Evolutionary conservation across 495 filamentous ascomycete species (phyloP).

Genomic region (Penicillium lagena): DNA sequence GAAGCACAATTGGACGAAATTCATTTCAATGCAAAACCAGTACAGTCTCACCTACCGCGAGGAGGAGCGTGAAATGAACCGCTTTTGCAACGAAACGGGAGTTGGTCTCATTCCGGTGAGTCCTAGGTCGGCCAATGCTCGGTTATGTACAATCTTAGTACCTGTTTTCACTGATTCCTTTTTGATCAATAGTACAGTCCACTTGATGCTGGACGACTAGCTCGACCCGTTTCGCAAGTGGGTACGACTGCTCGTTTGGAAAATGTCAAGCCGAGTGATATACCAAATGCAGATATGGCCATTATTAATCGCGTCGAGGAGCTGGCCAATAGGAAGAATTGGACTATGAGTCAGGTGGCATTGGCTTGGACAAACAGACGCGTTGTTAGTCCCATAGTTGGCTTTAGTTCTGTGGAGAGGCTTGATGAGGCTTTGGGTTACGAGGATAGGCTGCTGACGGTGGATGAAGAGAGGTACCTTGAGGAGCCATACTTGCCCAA

Average conservation of each 20-base stretch:
- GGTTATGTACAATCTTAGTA: too few species aligned
- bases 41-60: slow-evolving; percentile 62
- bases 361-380: slow-evolving; percentile 52
- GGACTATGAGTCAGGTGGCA: slow-evolving; percentile 52
- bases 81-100: slow-evolving; percentile 9
- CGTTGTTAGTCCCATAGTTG: slow-evolving; percentile 51
- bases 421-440: slow-evolving; percentile 48
- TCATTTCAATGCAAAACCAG: slow-evolving; percentile 63
- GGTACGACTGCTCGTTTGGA: slow-evolving; percentile 2
- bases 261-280: slow-evolving; percentile 23
- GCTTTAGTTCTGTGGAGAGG: slow-evolving; percentile 45
- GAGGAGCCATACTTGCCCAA: slow-evolving; percentile 53
- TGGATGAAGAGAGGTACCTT: slow-evolving; percentile 50
- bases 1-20: slow-evolving; percentile 60
- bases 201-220: slow-evolving; percentile 41
- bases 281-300: slow-evolving; percentile 9
- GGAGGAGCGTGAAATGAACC: slow-evolving; percentile 35
- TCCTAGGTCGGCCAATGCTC: background rate
- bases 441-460: slow-evolving; percentile 37
- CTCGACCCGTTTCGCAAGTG: slow-evolving; percentile 29
- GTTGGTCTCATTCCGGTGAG: slow-evolving; percentile 12
- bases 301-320: slow-evolving; percentile 53
- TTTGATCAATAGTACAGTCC: slow-evolving; percentile 22
- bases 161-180: background rate
- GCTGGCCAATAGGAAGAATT: slow-evolving; percentile 49